phyloP scores from a whole-genome alignment of 805 yeast species.

The Candida nemodendra region DNA sequence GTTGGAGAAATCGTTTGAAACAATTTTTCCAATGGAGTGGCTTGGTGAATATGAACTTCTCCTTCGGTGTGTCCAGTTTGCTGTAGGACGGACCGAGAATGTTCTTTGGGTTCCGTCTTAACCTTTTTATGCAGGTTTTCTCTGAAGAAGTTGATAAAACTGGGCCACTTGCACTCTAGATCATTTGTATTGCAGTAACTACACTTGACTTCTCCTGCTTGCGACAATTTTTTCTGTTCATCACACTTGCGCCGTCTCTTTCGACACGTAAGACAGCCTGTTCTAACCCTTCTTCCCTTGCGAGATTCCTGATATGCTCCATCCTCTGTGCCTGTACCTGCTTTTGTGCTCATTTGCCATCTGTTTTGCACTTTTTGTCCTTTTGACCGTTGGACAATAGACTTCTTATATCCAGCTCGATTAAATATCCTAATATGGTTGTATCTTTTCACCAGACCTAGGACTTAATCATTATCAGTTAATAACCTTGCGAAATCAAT shows the following conservation, averaged over 20 bases:
- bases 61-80: neutral
- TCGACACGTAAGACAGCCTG: constrained; percentile 51
- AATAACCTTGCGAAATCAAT: neutral
- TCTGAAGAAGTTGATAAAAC: constrained; percentile 7
- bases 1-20: neutral
- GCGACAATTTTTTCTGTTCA: constrained; percentile 27
- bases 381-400: neutral
- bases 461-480: no score
- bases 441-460: no score
- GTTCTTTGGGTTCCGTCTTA: neutral
- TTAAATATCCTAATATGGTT: no score
- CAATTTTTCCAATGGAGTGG: neutral
- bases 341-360: neutral
- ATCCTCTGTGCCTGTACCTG: neutral
- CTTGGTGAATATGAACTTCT: neutral
- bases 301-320: constrained; percentile 1
- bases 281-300: constrained; percentile 19
- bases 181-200: constrained; percentile 12
- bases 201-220: constrained; percentile 16
- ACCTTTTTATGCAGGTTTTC: neutral
- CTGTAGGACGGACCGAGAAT: no score
- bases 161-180: constrained; percentile 19
- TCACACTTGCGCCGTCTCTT: constrained; percentile 53
- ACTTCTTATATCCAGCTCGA: neutral
- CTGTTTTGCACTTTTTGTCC: neutral